Conservation (phyloP, 169 alveolate species). For the Plasmodium vivax region DNA sequence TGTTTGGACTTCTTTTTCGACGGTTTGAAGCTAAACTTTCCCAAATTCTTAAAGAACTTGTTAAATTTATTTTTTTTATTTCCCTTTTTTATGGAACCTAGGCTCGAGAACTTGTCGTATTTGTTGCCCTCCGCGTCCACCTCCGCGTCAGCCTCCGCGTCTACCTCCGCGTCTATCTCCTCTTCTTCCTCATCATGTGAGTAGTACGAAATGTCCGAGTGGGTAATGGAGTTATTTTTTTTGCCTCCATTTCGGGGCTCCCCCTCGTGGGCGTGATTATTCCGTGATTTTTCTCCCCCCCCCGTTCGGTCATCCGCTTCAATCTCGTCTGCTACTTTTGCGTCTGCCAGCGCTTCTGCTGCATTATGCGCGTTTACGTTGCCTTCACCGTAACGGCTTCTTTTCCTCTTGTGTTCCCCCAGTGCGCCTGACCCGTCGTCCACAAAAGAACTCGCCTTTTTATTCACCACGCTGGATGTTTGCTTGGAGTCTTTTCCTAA, state of each 20-base stretch:
- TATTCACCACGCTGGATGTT: background rate
- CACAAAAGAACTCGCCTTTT: background rate
- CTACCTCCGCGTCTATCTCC: background rate
- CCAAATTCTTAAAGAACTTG: slow-evolving; percentile 45
- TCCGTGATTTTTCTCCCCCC: background rate
- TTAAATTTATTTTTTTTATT: slow-evolving; percentile 58
- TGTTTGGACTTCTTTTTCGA: slow-evolving; percentile 26
- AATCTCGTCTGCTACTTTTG: no score
- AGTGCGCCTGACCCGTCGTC: background rate
- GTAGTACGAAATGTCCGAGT: slow-evolving; percentile 30
- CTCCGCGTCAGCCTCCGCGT: background rate
- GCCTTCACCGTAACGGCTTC: background rate
- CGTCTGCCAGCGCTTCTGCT: background rate
- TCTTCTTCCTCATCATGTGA: slow-evolving; percentile 31
- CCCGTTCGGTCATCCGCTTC: background rate
- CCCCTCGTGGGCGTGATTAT: background rate
- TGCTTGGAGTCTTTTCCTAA: background rate
- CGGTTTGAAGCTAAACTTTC: slow-evolving; percentile 40
- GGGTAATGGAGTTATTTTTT: slow-evolving; percentile 27
- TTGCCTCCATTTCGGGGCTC: background rate
- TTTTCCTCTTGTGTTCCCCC: background rate
- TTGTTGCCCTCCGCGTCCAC: background rate
- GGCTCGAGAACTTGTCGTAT: slow-evolving; percentile 38
- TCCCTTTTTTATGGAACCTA: slow-evolving; percentile 18
- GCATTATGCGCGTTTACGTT: background rate